These are phyloP conservation scores for Mycena crocata DNA, from an alignment of 768 basidiomycete species.

Conservation along the genomic window DNA sequence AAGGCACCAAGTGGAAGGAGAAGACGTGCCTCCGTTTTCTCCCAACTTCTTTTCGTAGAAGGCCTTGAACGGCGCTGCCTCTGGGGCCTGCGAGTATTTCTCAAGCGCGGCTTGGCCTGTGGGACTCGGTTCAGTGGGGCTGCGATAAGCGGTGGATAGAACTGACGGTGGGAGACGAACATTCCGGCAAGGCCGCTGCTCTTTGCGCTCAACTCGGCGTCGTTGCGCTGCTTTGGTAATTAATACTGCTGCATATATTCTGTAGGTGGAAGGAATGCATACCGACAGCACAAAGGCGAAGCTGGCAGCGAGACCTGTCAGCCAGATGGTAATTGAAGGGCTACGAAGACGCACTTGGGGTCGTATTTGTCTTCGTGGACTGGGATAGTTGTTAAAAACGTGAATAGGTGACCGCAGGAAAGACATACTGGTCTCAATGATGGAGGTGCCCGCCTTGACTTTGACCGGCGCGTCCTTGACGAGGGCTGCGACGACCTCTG, in stretches of 20 bases:
- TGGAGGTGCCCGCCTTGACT: slow-evolving; percentile 48
- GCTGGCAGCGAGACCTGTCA: too few relatives aligned
- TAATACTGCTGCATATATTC: background rate
- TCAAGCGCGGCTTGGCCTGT: slow-evolving; percentile 58
- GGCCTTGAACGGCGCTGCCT: slow-evolving; percentile 49
- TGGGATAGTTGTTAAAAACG: too few relatives aligned
- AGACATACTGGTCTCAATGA: slow-evolving; percentile 49
- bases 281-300: slow-evolving; percentile 57
- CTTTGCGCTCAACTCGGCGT: slow-evolving; percentile 57
- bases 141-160: background rate
- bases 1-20: too few relatives aligned
- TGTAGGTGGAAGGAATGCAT: slow-evolving; percentile 25
- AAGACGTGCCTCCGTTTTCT: slow-evolving; percentile 45
- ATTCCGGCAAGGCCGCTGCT: slow-evolving; percentile 42
- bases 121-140: background rate
- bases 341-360: too few relatives aligned
- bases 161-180: slow-evolving; percentile 57
- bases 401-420: too few relatives aligned
- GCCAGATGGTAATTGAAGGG: too few relatives aligned
- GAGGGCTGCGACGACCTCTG: slow-evolving; percentile 55
- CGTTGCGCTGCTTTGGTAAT: slow-evolving; percentile 49
- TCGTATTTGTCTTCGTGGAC: slow-evolving; percentile 61
- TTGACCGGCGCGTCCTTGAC: slow-evolving; percentile 51
- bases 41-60: slow-evolving; percentile 59
- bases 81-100: slow-evolving; percentile 47